These are phyloP conservation scores for Ascoidea tarda DNA, from an alignment of 805 yeast species.

Conservation along the genomic window DNA sequence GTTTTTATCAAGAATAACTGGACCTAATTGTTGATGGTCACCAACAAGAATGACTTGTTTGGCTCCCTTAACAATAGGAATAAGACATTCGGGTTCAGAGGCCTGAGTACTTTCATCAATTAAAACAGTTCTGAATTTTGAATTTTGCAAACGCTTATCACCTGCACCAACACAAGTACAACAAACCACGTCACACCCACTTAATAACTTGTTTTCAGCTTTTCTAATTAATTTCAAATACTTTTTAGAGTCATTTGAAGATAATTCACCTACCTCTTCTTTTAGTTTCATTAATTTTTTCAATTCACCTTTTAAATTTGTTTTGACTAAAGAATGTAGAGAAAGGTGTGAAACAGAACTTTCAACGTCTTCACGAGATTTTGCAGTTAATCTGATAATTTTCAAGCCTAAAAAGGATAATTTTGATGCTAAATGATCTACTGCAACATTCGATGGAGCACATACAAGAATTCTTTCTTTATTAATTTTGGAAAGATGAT, in stretches of 20 bases:
- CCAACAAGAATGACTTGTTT: constrained; percentile 85
- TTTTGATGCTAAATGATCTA: constrained; percentile 75
- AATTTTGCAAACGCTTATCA: constrained; percentile 40
- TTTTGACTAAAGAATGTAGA: constrained; percentile 36
- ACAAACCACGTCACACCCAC: constrained; percentile 65
- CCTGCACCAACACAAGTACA: constrained; percentile 92
- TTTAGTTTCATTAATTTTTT: constrained; percentile 43
- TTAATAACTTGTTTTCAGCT: constrained; percentile 36
- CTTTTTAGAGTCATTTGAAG: constrained; percentile 33
- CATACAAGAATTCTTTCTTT: constrained; percentile 66
- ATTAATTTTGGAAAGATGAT: constrained; percentile 52
- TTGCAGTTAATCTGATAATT: constrained; percentile 68
- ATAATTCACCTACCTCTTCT: constrained; percentile 57
- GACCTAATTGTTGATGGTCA: constrained; percentile 93
- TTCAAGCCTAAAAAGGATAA: constrained; percentile 56
- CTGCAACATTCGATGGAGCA: constrained; percentile 94
- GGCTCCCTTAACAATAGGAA: constrained; percentile 82
- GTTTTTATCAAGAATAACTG: constrained; percentile 65
- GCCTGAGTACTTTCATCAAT: constrained; percentile 94
- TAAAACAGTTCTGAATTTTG: constrained; percentile 62
- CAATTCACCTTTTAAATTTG: constrained; percentile 37
- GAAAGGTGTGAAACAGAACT: constrained; percentile 43
- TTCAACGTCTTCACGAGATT: constrained; percentile 69
- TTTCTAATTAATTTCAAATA: constrained; percentile 27
- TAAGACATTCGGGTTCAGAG: constrained; percentile 80